Evolutionary conservation across 163 green algal genomes (phyloP), one percentile per base, ranked within the genome.

Genomic region (Scenedesmus sp.): DNA sequence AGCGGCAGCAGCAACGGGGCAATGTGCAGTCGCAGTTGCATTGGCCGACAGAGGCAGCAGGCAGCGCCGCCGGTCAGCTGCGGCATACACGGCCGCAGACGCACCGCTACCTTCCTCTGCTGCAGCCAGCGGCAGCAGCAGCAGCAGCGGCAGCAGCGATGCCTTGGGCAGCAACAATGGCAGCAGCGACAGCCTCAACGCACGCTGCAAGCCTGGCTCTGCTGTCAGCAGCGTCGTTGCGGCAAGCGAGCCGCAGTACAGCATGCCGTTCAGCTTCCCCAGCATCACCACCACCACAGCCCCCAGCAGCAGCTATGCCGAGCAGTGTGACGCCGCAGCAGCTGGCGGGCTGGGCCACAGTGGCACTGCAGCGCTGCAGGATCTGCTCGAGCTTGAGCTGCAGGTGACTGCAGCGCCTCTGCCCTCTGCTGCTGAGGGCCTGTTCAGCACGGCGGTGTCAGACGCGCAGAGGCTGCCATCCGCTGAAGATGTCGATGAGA

Each of bases 201-300:
- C 56, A 15, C 56, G 83, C 49, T 15, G 24, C 43, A 65, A 85
- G 24, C 79, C 79, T 3, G 0, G 0, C 24, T 35, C 79, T 42
- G 79, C 20, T 13, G 20, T 15, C 83, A 82, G 59, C 83, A 89
- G 83, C 61, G 51, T 81, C 18, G 13, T 7, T 4, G 24, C 83
- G 20, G 42, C 42, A 42, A 89, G 83, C 46, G 83, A 89, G 61
- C 61, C 83, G 1, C 40, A 42, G 26, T 81, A 78, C 59, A 89
- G 83, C 40, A 22, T 89, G 26, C 61, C 61, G 3, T 82, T 89
- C 24, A 89, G 83, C 61, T 81, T 89, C 42, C 61, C 83, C 7
- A 89, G 82, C 46, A 20, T 76, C 0, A 76, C 65, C 15, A 76
- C 65, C 26, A 76, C 30, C 6, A 76, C 65, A 40, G 65, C 72